A percentile compares a stretch with the other conserved stretches of the same genome.
Evolutionary conservation across 305 asterid species (phyloP).

Genomic region (Fraxinus angustifolia): DNA sequence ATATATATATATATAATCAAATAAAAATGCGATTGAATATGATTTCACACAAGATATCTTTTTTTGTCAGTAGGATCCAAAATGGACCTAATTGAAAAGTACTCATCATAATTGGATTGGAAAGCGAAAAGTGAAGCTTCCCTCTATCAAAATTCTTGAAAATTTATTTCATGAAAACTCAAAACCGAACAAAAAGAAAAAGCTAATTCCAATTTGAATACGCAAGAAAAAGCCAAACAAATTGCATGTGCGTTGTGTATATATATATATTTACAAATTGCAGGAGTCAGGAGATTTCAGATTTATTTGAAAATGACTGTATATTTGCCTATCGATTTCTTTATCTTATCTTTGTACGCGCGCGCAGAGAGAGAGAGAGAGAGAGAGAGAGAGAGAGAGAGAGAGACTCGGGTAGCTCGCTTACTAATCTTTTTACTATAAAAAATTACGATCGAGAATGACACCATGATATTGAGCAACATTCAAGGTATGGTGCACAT

Average conservation of each 20-base stretch:
- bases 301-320: conserved; percentile 5
- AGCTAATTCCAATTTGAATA: conserved; percentile 16
- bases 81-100: conserved; percentile 25
- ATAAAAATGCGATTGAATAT: background rate
- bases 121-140: conserved; percentile 25
- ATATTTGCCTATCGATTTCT: background rate
- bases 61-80: conserved; percentile 21
- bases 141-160: conserved; percentile 19
- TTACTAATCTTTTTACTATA: background rate
- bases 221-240: conserved; percentile 25
- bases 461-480: background rate
- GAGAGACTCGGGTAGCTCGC: background rate
- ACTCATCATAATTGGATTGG: background rate
- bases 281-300: conserved; percentile 4
- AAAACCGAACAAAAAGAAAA: conserved; percentile 11
- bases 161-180: background rate
- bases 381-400: background rate
- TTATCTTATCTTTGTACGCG: background rate
- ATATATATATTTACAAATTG: background rate
- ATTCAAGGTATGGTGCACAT: background rate
- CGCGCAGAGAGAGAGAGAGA: too few relatives aligned
- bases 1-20: background rate
- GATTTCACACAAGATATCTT: conserved; percentile 9
- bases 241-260: conserved; percentile 30
- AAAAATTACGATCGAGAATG: background rate